Percentiles rank a stretch among this genome's conserved stretches.
These are phyloP conservation scores for Phoma sp. DNA, from an alignment of 2,329 filamentous ascomycete species.

Conservation along the genomic window DNA sequence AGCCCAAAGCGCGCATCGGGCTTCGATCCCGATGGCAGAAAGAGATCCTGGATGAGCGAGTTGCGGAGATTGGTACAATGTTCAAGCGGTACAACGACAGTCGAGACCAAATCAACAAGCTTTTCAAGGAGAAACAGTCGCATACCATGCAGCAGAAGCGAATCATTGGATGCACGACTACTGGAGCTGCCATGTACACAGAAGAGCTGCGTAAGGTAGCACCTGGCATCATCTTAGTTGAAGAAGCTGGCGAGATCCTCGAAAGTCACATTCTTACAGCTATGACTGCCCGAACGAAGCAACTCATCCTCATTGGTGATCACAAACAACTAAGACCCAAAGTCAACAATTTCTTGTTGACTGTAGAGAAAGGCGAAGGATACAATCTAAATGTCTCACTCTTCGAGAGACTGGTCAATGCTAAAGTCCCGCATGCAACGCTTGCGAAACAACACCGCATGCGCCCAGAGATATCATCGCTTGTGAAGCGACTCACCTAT, in stretches of 20 bases:
- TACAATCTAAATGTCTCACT: constrained; percentile 73
- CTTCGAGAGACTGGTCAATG: constrained; percentile 71
- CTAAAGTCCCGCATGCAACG: constrained; percentile 62
- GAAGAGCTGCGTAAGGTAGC: constrained; percentile 61
- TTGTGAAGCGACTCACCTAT: constrained; percentile 68
- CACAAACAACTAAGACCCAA: constrained; percentile 77
- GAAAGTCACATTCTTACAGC: constrained; percentile 72
- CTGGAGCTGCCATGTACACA: constrained; percentile 69
- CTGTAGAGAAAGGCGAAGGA: constrained; percentile 68
- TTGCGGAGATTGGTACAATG: constrained; percentile 51
- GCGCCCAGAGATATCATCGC: constrained; percentile 69
- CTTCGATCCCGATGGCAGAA: constrained; percentile 41
- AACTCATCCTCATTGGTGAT: constrained; percentile 75
- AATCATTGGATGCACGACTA: constrained; percentile 76
- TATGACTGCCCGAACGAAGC: constrained; percentile 62
- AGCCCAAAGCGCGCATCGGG: constrained; percentile 43
- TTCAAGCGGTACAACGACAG: constrained; percentile 53
- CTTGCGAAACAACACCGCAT: constrained; percentile 72
- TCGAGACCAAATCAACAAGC: constrained; percentile 49
- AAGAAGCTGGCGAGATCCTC: constrained; percentile 77
- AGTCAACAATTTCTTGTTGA: constrained; percentile 66
- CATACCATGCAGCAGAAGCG: constrained; percentile 59
- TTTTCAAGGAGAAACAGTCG: constrained; percentile 36
- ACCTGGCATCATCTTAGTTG: constrained; percentile 70
- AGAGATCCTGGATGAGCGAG: constrained; percentile 58